phyloP scores from a whole-genome alignment of 2,329 filamentous ascomycete species.

The Xylaria arbuscula region DNA sequence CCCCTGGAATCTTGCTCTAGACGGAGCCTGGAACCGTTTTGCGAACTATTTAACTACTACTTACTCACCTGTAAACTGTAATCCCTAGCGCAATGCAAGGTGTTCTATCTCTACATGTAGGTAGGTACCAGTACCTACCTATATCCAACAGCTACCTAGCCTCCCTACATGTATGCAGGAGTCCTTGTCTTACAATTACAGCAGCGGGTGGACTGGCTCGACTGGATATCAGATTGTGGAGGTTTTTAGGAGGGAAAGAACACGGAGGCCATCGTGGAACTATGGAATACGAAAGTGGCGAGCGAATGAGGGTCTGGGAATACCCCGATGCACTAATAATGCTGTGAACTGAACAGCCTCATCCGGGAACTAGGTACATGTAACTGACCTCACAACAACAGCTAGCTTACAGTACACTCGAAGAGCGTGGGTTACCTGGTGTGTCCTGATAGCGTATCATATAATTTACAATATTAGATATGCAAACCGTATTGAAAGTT shows the following conservation, averaged over 20 bases:
- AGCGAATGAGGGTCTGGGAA: not conserved
- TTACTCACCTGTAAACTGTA: not conserved
- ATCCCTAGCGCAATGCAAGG: slow-evolving; percentile 14
- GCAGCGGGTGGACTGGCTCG: not conserved
- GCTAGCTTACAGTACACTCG: too few species aligned
- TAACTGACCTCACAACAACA: not conserved
- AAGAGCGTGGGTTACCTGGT: not conserved
- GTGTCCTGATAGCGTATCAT: not conserved
- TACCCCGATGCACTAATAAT: not conserved
- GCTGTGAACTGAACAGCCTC: not conserved
- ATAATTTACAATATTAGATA: not conserved
- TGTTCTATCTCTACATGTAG: too few species aligned
- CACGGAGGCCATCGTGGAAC: not conserved
- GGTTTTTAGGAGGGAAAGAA: not conserved
- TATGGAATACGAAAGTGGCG: not conserved
- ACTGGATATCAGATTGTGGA: too few species aligned
- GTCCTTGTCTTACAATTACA: not conserved
- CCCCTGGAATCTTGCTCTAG: slow-evolving; percentile 13
- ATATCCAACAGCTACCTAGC: not conserved
- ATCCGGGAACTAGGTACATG: not conserved
- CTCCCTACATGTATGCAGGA: not conserved
- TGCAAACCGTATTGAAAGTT: not conserved
- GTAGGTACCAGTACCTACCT: not conserved
- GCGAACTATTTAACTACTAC: slow-evolving; percentile 9
- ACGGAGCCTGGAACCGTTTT: slow-evolving; percentile 8